Conservation (phyloP, 2,329 filamentous ascomycete genomes). For the Venturia nashicola region DNA sequence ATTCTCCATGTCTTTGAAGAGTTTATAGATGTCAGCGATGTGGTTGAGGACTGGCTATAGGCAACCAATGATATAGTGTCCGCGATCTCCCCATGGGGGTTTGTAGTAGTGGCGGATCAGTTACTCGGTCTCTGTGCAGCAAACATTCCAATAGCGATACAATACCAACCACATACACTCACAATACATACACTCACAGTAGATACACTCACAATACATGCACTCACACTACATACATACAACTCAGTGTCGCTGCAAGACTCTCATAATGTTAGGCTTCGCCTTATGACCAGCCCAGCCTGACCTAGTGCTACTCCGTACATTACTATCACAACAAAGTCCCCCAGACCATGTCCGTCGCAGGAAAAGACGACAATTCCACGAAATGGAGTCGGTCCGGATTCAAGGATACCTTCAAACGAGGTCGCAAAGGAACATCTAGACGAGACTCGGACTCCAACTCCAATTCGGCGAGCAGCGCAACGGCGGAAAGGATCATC, state of each 20-base stretch:
- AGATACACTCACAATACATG: too few species aligned
- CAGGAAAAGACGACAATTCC: not conserved
- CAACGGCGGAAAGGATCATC: not conserved
- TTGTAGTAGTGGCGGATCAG: too few species aligned
- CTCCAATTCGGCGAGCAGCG: conserved; percentile 5
- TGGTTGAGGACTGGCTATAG: not conserved
- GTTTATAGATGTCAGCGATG: not conserved
- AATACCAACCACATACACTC: not conserved
- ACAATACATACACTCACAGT: too few species aligned
- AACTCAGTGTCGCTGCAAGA: too few species aligned
- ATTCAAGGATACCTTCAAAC: conserved; percentile 9
- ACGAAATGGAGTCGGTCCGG: conserved; percentile 1
- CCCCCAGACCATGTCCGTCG: not conserved
- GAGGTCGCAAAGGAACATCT: not conserved
- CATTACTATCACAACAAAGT: not conserved
- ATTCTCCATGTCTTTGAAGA: conserved; percentile 45
- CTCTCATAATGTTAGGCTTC: not conserved
- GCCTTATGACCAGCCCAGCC: not conserved
- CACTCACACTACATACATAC: too few species aligned
- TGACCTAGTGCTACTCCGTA: not conserved
- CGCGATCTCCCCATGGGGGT: conserved; percentile 14
- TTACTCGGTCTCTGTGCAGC: not conserved
- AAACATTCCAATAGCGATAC: not conserved
- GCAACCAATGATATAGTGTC: not conserved
- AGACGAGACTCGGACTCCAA: conserved; percentile 5